Evolutionary conservation across 345 rosid genomes (phyloP).

Genomic region (Aquilaria malaccensis): DNA sequence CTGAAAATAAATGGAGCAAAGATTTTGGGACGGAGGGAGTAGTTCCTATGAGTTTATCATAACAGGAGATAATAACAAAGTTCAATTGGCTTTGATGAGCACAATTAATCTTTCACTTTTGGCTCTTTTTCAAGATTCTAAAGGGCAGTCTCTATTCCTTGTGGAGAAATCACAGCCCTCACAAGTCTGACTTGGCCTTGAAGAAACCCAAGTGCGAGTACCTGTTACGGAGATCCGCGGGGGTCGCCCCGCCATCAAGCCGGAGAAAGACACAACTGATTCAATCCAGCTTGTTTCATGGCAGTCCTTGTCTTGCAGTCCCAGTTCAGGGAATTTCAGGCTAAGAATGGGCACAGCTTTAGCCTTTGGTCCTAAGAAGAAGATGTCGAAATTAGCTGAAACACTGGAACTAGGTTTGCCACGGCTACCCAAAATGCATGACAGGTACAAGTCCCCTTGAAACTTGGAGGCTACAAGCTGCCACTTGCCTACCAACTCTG

Average conservation of each 20-base stretch:
- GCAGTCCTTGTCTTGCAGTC: not conserved
- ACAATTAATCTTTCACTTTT: too few relatives aligned
- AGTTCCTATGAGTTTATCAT: too few relatives aligned
- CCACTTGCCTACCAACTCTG: conserved; percentile 21
- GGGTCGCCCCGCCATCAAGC: not conserved
- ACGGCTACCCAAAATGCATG: not conserved
- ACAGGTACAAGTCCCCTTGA: not conserved
- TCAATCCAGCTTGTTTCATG: conserved; percentile 2
- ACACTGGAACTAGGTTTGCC: not conserved
- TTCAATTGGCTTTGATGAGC: too few relatives aligned
- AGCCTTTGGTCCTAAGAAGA: not conserved
- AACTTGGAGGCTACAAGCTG: conserved; percentile 4
- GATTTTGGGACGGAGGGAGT: too few relatives aligned
- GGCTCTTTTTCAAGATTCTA: not conserved
- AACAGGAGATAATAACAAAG: too few relatives aligned
- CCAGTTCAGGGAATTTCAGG: not conserved
- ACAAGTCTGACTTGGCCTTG: conserved; percentile 7
- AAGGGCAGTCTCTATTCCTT: not conserved
- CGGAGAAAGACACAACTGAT: not conserved
- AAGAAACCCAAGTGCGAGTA: not conserved
- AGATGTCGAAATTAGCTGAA: not conserved
- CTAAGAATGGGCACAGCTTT: not conserved
- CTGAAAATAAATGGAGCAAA: too few relatives aligned
- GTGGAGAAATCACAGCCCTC: not conserved
- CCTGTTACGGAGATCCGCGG: not conserved